Conservation (phyloP, 352 stramenopile species). For the Phytophthora niederhauseri region DNA sequence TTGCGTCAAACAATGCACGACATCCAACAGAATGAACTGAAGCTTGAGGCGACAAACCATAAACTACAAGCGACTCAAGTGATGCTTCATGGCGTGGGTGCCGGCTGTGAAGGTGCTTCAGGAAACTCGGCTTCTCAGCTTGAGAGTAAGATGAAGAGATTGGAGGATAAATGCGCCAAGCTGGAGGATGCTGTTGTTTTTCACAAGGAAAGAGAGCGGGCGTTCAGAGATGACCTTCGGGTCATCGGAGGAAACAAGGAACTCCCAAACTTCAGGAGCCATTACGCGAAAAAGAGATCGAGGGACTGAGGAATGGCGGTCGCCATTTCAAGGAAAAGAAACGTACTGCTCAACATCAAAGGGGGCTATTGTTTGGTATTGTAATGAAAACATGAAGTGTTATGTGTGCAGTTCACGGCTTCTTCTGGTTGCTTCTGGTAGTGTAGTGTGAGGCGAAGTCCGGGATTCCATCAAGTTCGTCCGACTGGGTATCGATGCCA, state of each 20-base stretch:
- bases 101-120: neutral
- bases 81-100: neutral
- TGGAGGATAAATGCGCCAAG: slow-evolving; percentile 24
- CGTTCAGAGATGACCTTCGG: slow-evolving; percentile 23
- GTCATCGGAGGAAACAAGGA: slow-evolving; percentile 10
- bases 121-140: slow-evolving; percentile 8
- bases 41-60: slow-evolving; percentile 13
- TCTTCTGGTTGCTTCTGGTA: slow-evolving; percentile 15
- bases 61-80: slow-evolving; percentile 15
- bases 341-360: neutral
- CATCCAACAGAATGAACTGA: slow-evolving; percentile 44
- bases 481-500: slow-evolving; percentile 47
- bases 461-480: slow-evolving; percentile 51
- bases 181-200: slow-evolving; percentile 30
- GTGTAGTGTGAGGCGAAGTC: slow-evolving; percentile 48
- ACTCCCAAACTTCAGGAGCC: slow-evolving; percentile 17
- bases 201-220: slow-evolving; percentile 29
- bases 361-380: neutral
- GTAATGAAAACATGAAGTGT: neutral
- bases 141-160: slow-evolving; percentile 23
- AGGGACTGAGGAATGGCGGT: neutral
- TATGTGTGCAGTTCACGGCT: neutral
- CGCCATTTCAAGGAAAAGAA: neutral
- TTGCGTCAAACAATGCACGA: slow-evolving; percentile 71
- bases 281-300: slow-evolving; percentile 23